These are phyloP conservation scores for Thozetella sp. DNA, from an alignment of 495 filamentous ascomycete species.

Conservation along the genomic window DNA sequence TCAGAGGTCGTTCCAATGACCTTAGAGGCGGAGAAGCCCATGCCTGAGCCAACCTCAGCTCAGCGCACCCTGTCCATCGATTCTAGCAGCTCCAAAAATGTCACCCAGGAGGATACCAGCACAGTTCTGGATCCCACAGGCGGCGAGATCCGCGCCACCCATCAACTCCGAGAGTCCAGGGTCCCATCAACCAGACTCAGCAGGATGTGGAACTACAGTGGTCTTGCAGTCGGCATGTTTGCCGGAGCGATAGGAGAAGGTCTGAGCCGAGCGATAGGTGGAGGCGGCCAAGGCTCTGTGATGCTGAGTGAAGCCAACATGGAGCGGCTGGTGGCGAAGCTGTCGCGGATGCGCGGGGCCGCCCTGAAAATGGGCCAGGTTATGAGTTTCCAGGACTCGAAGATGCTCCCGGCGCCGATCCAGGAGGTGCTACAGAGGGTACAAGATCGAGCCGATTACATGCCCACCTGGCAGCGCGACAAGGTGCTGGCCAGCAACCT, in stretches of 20 bases:
- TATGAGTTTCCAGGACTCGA: conserved; percentile 97
- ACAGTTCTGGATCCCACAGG: not conserved
- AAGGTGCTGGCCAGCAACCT: conserved; percentile 78
- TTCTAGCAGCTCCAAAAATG: no score
- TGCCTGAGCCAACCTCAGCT: no score
- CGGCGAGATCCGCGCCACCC: conserved; percentile 24
- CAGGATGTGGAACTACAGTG: conserved; percentile 91
- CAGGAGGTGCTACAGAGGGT: conserved; percentile 89
- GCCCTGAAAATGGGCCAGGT: conserved; percentile 97
- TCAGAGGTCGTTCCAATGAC: no score
- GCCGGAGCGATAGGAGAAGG: conserved; percentile 90
- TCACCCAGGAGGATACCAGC: not conserved
- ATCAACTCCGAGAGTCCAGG: conserved; percentile 83
- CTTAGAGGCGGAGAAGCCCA: no score
- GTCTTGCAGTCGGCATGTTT: conserved; percentile 91
- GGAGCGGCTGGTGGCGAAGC: conserved; percentile 86
- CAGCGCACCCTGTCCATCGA: no score
- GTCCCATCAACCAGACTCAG: conserved; percentile 88
- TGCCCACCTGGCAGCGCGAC: conserved; percentile 91
- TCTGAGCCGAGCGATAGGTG: conserved; percentile 67
- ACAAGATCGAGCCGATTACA: conserved; percentile 96
- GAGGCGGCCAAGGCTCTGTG: conserved; percentile 65
- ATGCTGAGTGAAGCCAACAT: conserved; percentile 90
- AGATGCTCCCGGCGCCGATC: conserved; percentile 86
- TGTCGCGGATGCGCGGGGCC: conserved; percentile 96